Evolutionary conservation across 208 protist genomes (phyloP).

Genomic region (Leishmania tropica): DNA sequence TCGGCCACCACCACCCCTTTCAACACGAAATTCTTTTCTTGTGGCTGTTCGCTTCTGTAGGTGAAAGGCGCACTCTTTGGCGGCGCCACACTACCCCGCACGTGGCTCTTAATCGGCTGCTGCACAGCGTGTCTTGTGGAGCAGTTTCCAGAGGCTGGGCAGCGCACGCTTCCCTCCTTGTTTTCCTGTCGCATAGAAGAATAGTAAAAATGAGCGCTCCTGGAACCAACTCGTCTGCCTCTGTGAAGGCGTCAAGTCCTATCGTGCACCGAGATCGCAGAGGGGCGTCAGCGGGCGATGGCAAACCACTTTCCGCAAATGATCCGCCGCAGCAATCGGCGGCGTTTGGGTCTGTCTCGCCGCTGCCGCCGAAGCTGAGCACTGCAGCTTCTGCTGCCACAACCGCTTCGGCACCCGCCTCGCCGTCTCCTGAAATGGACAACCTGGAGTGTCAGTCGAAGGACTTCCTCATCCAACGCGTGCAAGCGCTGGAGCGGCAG

Average conservation of each 20-base stretch:
- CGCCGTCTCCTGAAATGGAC: not conserved
- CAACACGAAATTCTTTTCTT: not conserved
- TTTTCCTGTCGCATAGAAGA: not conserved
- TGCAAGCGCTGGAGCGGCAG: constrained; percentile 59
- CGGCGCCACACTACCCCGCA: not conserved
- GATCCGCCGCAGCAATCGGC: not conserved
- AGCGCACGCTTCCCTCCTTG: not conserved
- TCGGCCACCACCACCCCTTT: not conserved
- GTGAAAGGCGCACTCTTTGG: not conserved
- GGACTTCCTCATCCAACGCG: constrained; percentile 56
- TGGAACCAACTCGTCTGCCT: not conserved
- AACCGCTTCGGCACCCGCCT: not conserved
- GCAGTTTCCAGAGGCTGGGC: not conserved
- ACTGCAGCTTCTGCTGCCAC: not conserved
- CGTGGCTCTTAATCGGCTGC: not conserved
- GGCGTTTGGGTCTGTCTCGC: not conserved
- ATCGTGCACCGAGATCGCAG: not conserved
- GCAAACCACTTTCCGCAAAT: not conserved
- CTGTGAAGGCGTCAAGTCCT: too few species aligned
- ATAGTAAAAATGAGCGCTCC: not conserved
- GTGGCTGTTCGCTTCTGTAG: not conserved
- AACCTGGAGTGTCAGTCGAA: constrained; percentile 47
- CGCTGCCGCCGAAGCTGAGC: not conserved
- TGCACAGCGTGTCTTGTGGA: not conserved
- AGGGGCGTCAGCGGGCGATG: not conserved